These are phyloP conservation scores for Biancaea sappan DNA, from an alignment of 306 rosid species.

Conservation along the genomic window DNA sequence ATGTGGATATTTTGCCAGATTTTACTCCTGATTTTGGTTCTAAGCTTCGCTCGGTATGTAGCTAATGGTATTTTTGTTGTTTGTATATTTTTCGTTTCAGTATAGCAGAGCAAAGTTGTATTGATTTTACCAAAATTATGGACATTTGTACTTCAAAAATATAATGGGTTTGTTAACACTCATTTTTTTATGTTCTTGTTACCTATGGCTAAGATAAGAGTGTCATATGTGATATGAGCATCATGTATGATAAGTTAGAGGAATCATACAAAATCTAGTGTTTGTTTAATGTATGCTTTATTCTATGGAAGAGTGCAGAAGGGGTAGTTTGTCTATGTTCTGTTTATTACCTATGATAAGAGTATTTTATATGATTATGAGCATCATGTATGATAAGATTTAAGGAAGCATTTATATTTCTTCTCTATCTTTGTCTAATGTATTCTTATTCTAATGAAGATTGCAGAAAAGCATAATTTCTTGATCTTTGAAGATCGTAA, in stretches of 20 bases:
- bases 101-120: slow-evolving; percentile 4
- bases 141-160: neutral
- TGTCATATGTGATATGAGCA: neutral
- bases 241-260: slow-evolving; percentile 8
- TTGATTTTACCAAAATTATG: neutral
- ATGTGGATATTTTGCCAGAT: slow-evolving; percentile 92
- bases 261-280: slow-evolving; percentile 9
- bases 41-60: slow-evolving; percentile 72
- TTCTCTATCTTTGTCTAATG: slow-evolving; percentile 30
- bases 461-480: slow-evolving; percentile 86
- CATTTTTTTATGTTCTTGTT: neutral
- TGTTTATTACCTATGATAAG: slow-evolving; percentile 11
- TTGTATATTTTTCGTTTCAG: neutral
- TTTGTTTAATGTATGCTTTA: slow-evolving; percentile 31
- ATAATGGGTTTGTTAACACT: slow-evolving; percentile 16
- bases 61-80: slow-evolving; percentile 8
- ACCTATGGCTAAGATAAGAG: slow-evolving; percentile 10
- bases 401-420: slow-evolving; percentile 11
- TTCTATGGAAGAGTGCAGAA: slow-evolving; percentile 67
- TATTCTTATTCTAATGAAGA: slow-evolving; percentile 49
- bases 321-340: slow-evolving; percentile 17
- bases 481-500: slow-evolving; percentile 94
- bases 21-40: slow-evolving; percentile 88
- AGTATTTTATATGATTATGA: neutral
- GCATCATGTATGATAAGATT: slow-evolving; percentile 4